A percentile compares a stretch with the other conserved stretches of the same genome.
These are phyloP conservation scores for Syzygium aqueum DNA, from an alignment of 345 rosid genomes.

Conservation along the genomic window DNA sequence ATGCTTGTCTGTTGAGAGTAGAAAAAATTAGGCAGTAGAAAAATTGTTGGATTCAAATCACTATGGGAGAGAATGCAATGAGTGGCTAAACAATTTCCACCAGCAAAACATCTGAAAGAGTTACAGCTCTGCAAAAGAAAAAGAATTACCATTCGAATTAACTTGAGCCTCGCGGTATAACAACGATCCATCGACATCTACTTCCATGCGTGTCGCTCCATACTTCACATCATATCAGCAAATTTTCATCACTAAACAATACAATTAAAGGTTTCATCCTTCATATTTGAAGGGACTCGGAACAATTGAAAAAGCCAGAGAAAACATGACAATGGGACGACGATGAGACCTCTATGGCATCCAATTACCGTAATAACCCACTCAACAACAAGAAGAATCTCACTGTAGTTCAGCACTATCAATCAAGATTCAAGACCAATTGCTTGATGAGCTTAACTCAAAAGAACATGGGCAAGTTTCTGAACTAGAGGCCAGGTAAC, in stretches of 20 bases:
- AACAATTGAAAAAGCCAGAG: background rate
- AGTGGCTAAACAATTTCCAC: background rate
- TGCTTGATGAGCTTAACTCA: background rate
- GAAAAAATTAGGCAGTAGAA: background rate
- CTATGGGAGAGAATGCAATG: background rate
- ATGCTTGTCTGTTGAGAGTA: constrained; percentile 58
- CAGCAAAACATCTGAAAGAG: background rate
- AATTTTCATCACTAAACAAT: background rate
- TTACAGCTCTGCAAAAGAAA: background rate
- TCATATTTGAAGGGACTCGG: background rate
- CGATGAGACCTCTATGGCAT: background rate
- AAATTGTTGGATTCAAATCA: background rate
- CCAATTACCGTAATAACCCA: background rate
- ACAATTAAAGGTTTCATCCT: background rate
- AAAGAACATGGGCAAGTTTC: background rate
- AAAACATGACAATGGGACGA: background rate
- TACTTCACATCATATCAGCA: constrained; percentile 21
- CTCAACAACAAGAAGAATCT: background rate
- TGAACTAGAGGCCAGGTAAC: background rate
- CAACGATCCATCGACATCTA: constrained; percentile 76
- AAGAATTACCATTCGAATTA: constrained; percentile 38
- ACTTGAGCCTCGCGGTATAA: constrained; percentile 56
- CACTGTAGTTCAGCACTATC: background rate
- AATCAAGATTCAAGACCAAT: background rate
- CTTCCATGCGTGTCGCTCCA: constrained; percentile 84